A percentile compares a stretch with the other conserved stretches of the same genome.
Evolutionary conservation across 805 yeast genomes (phyloP).

Genomic region (Metschnikowia anglica): DNA sequence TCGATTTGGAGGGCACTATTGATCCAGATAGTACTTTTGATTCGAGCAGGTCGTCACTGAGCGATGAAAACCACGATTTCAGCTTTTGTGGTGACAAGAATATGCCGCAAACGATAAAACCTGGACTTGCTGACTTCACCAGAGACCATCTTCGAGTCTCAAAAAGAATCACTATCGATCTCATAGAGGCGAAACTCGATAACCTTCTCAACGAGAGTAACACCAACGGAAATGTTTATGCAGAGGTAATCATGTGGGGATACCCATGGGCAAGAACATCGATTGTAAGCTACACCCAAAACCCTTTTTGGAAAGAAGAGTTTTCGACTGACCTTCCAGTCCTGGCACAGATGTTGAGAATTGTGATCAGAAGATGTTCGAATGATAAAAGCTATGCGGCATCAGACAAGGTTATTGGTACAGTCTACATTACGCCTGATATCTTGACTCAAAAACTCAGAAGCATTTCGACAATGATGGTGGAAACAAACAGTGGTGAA

Average conservation of each 20-base stretch:
- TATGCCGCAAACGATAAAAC: neutral
- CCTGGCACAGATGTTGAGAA: constrained; percentile 51
- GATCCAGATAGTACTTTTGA: constrained; percentile 13
- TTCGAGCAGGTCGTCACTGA: constrained; percentile 1
- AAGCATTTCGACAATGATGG: constrained; percentile 36
- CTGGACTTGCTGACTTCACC: constrained; percentile 14
- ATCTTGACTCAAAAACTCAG: constrained; percentile 38
- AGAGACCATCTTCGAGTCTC: constrained; percentile 50
- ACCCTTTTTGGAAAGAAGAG: constrained; percentile 84
- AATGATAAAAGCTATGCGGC: constrained; percentile 26
- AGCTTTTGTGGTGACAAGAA: constrained; percentile 6
- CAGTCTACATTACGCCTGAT: constrained; percentile 54
- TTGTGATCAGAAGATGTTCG: constrained; percentile 42
- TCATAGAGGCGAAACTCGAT: constrained; percentile 63
- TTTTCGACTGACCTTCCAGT: constrained; percentile 62
- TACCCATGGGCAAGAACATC: constrained; percentile 79
- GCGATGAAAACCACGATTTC: neutral
- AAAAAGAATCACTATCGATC: constrained; percentile 53
- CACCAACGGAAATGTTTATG: constrained; percentile 46
- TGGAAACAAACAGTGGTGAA: constrained; percentile 25
- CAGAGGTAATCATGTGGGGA: constrained; percentile 72
- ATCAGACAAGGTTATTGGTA: constrained; percentile 49
- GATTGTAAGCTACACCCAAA: constrained; percentile 44
- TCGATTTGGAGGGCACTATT: constrained; percentile 19
- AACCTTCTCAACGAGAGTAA: constrained; percentile 10